Conservation (phyloP, 1,284 basidiomycete species). For the Wallemia ichthyophaga region DNA sequence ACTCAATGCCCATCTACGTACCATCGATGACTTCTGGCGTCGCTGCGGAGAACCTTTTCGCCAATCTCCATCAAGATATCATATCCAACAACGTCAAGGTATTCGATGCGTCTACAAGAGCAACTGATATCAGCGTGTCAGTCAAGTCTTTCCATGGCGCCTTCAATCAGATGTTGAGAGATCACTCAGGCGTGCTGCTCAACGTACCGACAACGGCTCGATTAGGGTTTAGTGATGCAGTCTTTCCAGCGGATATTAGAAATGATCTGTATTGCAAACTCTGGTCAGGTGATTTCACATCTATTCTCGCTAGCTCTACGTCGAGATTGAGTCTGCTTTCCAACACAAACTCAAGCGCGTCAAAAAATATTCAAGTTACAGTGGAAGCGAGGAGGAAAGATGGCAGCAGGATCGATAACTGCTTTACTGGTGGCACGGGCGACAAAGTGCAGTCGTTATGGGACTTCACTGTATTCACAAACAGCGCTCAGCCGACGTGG, state of each 20-base stretch:
- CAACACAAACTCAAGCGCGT: constrained; percentile 5
- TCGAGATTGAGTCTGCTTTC: constrained; percentile 4
- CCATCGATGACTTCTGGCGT: constrained; percentile 19
- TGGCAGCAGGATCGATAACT: constrained; percentile 39
- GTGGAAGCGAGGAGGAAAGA: constrained; percentile 54
- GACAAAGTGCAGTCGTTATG: constrained; percentile 51
- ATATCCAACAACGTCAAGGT: constrained; percentile 48
- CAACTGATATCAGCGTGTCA: constrained; percentile 61
- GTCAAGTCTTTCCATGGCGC: constrained; percentile 67
- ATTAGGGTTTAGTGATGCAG: constrained; percentile 88
- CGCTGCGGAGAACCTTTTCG: constrained; percentile 49
- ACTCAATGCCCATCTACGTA: constrained; percentile 64
- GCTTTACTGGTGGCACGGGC: constrained; percentile 55
- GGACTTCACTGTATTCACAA: constrained; percentile 59
- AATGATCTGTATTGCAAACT: constrained; percentile 81
- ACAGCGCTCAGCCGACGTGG: constrained; percentile 34
- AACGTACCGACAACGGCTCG: constrained; percentile 53
- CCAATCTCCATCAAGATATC: constrained; percentile 81
- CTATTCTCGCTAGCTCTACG: constrained; percentile 19
- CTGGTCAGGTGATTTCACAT: constrained; percentile 56
- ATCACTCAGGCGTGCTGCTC: constrained; percentile 61
- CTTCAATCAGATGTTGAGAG: constrained; percentile 36
- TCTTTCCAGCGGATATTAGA: constrained; percentile 67
- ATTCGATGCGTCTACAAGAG: constrained; percentile 53
- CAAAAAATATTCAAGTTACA: constrained; percentile 55